These are phyloP conservation scores for Penicillium sclerotigenum DNA, from an alignment of 2,329 filamentous ascomycete species.

Conservation along the genomic window DNA sequence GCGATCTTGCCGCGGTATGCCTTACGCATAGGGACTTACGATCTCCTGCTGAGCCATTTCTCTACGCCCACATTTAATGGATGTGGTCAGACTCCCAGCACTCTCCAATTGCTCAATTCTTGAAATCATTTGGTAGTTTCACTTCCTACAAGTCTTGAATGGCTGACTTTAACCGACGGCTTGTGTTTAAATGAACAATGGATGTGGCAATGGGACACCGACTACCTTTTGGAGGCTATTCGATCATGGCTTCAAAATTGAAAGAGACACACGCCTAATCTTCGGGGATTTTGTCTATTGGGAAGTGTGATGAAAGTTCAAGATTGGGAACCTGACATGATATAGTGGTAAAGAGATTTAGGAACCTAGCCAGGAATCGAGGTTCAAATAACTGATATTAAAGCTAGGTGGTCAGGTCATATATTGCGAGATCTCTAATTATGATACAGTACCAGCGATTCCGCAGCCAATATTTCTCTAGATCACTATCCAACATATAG, in stretches of 20 bases:
- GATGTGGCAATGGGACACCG: not conserved
- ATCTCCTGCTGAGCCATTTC: not conserved
- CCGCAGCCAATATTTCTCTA: not conserved
- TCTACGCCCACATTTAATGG: conserved; percentile 2
- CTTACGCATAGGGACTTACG: not conserved
- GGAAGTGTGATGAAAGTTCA: not conserved
- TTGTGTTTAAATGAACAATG: not conserved
- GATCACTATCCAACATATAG: too few species aligned
- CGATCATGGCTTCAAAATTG: not conserved
- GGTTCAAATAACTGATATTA: not conserved
- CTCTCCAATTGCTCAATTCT: not conserved
- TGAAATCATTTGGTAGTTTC: not conserved
- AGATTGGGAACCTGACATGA: not conserved
- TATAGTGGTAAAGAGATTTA: not conserved
- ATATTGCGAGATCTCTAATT: not conserved
- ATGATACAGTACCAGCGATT: not conserved
- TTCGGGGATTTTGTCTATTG: not conserved
- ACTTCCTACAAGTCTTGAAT: not conserved
- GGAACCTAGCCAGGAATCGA: not conserved
- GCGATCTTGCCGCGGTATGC: not conserved
- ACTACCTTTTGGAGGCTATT: not conserved
- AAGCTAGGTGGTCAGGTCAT: not conserved
- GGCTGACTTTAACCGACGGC: not conserved
- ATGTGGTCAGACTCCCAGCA: not conserved
- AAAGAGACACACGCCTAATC: not conserved